Percentiles rank a stretch among this genome's conserved stretches.
Conservation (phyloP, 2,329 filamentous ascomycete species). For the Claviceps pusilla region DNA sequence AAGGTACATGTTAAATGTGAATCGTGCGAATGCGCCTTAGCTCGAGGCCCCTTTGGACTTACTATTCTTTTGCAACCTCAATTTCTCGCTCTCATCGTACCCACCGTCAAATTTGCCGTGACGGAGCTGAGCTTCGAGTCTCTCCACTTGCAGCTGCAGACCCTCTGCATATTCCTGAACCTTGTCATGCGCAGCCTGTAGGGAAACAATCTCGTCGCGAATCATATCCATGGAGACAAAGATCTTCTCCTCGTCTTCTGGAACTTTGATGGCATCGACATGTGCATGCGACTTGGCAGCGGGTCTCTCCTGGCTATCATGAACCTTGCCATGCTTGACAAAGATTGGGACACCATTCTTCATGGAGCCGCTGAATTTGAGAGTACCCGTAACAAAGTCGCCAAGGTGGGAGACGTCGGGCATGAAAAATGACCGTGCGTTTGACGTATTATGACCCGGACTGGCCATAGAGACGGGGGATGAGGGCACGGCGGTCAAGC, state of each 20-base stretch:
- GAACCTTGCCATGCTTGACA: slow-evolving; percentile 37
- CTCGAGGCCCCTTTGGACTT: slow-evolving; percentile 19
- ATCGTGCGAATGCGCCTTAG: neutral
- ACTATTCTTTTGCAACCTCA: slow-evolving; percentile 40
- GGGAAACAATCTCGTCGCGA: slow-evolving; percentile 38
- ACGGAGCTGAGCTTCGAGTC: slow-evolving; percentile 33
- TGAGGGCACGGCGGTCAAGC: slow-evolving; percentile 25
- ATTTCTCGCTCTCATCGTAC: slow-evolving; percentile 29
- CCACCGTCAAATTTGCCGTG: slow-evolving; percentile 28
- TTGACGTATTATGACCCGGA: slow-evolving; percentile 24
- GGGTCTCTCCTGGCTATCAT: slow-evolving; percentile 25
- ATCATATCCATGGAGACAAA: slow-evolving; percentile 49
- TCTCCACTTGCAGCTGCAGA: slow-evolving; percentile 36
- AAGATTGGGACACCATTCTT: slow-evolving; percentile 41
- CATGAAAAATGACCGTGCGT: slow-evolving; percentile 37
- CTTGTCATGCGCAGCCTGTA: slow-evolving; percentile 41
- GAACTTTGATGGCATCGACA: slow-evolving; percentile 34
- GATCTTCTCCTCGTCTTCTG: slow-evolving; percentile 40
- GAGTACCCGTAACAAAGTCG: slow-evolving; percentile 40
- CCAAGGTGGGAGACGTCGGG: slow-evolving; percentile 40
- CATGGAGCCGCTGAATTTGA: slow-evolving; percentile 34
- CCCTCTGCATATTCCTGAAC: slow-evolving; percentile 39
- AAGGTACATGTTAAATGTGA: neutral
- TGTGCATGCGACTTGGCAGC: slow-evolving; percentile 26
- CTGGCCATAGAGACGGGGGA: slow-evolving; percentile 21